phyloP scores from a whole-genome alignment of 768 basidiomycete species.

The Tephrocybe sp. region DNA sequence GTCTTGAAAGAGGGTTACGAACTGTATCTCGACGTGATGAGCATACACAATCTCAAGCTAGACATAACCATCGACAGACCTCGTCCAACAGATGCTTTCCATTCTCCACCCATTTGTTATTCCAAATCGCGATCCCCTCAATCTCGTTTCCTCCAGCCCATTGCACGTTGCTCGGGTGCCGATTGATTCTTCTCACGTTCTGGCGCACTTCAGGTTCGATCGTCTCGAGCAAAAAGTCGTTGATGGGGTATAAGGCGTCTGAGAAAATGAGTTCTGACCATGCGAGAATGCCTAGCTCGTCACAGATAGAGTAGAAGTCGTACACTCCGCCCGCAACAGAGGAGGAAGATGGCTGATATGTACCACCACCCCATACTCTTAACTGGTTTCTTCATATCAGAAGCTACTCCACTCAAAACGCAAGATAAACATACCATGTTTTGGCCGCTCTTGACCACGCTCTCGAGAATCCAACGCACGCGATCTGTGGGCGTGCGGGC shows the following conservation, averaged over 20 bases:
- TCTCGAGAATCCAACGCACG: constrained; percentile 57
- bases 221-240: constrained; percentile 49
- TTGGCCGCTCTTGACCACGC: constrained; percentile 53
- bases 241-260: constrained; percentile 54
- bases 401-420: background rate
- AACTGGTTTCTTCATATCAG: constrained; percentile 30
- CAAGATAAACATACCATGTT: constrained; percentile 48
- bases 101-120: constrained; percentile 35
- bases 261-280: constrained; percentile 67
- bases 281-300: constrained; percentile 59
- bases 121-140: constrained; percentile 47
- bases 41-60: background rate
- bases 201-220: constrained; percentile 57
- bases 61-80: constrained; percentile 25
- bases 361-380: constrained; percentile 61
- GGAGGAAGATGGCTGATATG: constrained; percentile 45
- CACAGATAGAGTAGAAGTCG: constrained; percentile 56
- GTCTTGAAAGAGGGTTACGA: constrained; percentile 50
- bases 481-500: constrained; percentile 47
- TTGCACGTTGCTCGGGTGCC: constrained; percentile 56
- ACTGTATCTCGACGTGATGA: constrained; percentile 18
- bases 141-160: constrained; percentile 67
- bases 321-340: constrained; percentile 45
- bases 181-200: constrained; percentile 54
- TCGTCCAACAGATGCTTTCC: constrained; percentile 51